These are phyloP conservation scores for Apophysomyces variabilis DNA, from an alignment of 371 early-diverging fungal species.

Conservation along the genomic window DNA sequence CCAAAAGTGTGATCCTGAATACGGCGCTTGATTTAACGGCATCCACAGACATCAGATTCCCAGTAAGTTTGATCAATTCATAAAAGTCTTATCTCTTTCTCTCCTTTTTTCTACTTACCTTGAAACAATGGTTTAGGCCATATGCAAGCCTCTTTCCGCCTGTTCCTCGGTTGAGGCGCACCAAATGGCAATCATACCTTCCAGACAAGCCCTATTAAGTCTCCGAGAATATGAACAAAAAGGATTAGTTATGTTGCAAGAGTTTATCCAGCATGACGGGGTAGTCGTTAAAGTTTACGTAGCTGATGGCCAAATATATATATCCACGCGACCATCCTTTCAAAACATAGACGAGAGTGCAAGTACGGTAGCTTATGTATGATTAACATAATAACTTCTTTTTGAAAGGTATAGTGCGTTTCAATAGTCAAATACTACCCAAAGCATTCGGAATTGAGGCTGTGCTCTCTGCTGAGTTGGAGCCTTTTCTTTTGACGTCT, in stretches of 20 bases:
- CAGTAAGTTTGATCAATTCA: constrained; percentile 23
- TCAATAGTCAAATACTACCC: constrained; percentile 54
- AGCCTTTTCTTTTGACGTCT: constrained; percentile 27
- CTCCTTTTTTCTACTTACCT: no score
- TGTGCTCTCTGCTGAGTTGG: constrained; percentile 26
- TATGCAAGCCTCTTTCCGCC: constrained; percentile 52
- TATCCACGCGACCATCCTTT: constrained; percentile 48
- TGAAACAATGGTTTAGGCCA: constrained; percentile 18
- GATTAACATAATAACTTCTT: not conserved
- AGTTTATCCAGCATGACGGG: constrained; percentile 55
- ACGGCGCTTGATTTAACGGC: constrained; percentile 19
- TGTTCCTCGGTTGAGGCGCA: constrained; percentile 51
- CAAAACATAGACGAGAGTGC: constrained; percentile 32
- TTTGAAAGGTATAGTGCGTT: constrained; percentile 31
- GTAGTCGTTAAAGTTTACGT: constrained; percentile 54
- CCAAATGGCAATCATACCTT: constrained; percentile 50
- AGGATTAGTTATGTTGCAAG: constrained; percentile 49
- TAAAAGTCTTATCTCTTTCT: not conserved
- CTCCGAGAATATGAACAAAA: constrained; percentile 21
- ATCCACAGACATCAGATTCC: constrained; percentile 29
- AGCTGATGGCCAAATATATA: constrained; percentile 40
- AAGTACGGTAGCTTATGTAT: constrained; percentile 18
- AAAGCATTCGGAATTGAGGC: constrained; percentile 37
- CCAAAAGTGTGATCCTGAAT: constrained; percentile 21
- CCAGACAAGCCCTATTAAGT: constrained; percentile 20